Percentiles rank a stretch among this genome's conserved stretches.
Conservation (phyloP, 2,329 filamentous ascomycete genomes). For the Aspergillus tubingensis region DNA sequence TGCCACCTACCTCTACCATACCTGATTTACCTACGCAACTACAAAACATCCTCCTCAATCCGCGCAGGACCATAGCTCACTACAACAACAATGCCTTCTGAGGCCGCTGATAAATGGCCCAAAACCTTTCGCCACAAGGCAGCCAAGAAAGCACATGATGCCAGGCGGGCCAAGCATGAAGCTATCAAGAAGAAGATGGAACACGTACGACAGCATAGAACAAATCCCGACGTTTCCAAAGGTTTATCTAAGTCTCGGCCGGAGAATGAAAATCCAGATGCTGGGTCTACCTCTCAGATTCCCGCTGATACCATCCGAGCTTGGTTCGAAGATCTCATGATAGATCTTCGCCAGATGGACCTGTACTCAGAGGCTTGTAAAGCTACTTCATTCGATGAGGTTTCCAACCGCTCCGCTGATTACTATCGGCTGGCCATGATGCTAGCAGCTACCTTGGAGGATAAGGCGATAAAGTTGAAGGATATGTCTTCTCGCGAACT, state of each 20-base stretch:
- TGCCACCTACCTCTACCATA: too few relatives aligned
- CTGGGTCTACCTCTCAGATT: not conserved
- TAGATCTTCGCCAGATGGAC: not conserved
- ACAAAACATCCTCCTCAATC: too few relatives aligned
- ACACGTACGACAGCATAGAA: not conserved
- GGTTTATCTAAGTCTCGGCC: too few relatives aligned
- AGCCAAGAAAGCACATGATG: not conserved
- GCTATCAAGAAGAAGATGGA: not conserved
- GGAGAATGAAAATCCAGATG: not conserved
- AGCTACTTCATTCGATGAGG: not conserved
- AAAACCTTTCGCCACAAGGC: not conserved
- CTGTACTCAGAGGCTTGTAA: not conserved
- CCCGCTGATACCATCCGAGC: not conserved
- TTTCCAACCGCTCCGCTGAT: not conserved
- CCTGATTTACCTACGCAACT: too few relatives aligned
- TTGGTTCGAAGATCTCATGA: not conserved
- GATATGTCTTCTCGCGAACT: too few relatives aligned
- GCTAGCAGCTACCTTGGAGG: not conserved
- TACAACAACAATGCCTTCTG: not conserved
- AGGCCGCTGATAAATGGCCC: not conserved
- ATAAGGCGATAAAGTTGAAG: not conserved
- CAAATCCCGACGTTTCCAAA: not conserved
- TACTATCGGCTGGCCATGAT: not conserved
- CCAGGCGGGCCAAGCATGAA: not conserved
- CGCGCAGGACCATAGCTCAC: too few relatives aligned